Base-by-base conservation (phyloP, 495 filamentous ascomycete species). In the Hapsidospora chrysogenum region DNA sequence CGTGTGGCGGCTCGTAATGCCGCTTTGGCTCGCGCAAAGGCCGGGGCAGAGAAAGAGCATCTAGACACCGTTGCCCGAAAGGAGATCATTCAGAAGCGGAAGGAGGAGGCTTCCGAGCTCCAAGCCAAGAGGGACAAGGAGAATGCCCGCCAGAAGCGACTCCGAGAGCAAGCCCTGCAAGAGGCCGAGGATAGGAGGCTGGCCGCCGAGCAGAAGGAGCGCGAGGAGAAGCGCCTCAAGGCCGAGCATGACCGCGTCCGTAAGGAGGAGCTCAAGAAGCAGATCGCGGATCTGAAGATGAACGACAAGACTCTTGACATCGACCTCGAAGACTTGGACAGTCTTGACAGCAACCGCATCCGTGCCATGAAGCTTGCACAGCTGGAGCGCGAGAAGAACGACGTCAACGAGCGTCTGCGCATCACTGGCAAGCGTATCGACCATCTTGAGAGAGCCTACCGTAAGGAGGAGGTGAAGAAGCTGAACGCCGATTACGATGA, bases 361-460 rank as follows among this genome's bases (percentile, higher is more conserved):
- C 84, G 89, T 53, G 76, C 80, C 37, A 79, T 97, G 60, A 94
- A 94, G 64, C 73, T 97, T 28, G 79, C 82, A 28, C 85, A 93
- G 52, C 72, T 97, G 11, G 89, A 96, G 59, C 85, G 87, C 40
- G 92, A 97, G 64, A 97, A 96, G 74, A 92, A 87, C 49, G 85
- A 72, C 47, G 74, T 94, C 44, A 74, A 76, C 29, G 86, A 95
- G 55, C 85, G 80, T 48, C 67, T 96, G 29, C 77, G 85, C 41
- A 70, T 87, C 42, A 93, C 87, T 32, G 80, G 79, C 52, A 95
- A 94, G 71, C 78, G 89, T 41, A 85, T 96, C 51, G 89, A 97
- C 55, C 89, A 97, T 60, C 65, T 97, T 45, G 89, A 97, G 66
- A 83, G 89, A 59, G 92, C 89, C 17, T 87, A 89, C 68, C 73